Evolutionary conservation across 441 rosid species (phyloP), one percentile per base, ranked within the genome.

Genomic region (Codiaeum variegatum): DNA sequence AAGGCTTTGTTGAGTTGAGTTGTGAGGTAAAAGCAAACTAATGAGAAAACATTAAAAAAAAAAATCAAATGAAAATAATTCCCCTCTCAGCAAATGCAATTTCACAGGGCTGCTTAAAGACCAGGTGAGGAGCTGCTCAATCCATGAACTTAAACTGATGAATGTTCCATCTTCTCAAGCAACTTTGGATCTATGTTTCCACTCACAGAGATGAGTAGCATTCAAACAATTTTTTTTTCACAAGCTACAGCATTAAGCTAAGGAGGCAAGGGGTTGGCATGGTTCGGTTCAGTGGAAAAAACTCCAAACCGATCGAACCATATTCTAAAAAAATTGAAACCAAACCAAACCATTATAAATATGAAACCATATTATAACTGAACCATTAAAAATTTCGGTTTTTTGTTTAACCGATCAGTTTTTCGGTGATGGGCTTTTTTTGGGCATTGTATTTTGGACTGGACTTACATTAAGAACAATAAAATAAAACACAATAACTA

Each of bases 101-200:
- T 75, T 69, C 77, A 75, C 34, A 74, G 40, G 38, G 62, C 73
- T 46, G 66, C 51, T 56, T 49, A 66, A 62, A 34, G 15, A 44
- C 23, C 54, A 75, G 63, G 59, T 13, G 78, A 79, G 74, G 70
- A 66, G 74, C 66, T 29, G 75, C 67, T 75, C 72, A 76, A 69
- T 69, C 64, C 66, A 56, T 66, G 69, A 73, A 77, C 3, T 61
- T 70, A 34, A 78, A 66, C 32, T 60, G 42, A 72, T 65, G 51
- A 47, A 6, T 60, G 26, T 69, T 36, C 60, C 67, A 52, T 26
- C 66, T 60, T 70, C 32, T 64, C 59, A 63, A 60, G 75, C 47
- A 77, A 75, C 59, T 69, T 46, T 70, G 49, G 31, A 38, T 66
- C 71, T 63, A 7, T 68, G 63, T 77, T 67, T 65, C 66, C 75